Evolutionary conservation across 179 eudicot genomes (phyloP), one percentile per base, ranked within the genome.

Genomic region (Gypsophila paniculata): DNA sequence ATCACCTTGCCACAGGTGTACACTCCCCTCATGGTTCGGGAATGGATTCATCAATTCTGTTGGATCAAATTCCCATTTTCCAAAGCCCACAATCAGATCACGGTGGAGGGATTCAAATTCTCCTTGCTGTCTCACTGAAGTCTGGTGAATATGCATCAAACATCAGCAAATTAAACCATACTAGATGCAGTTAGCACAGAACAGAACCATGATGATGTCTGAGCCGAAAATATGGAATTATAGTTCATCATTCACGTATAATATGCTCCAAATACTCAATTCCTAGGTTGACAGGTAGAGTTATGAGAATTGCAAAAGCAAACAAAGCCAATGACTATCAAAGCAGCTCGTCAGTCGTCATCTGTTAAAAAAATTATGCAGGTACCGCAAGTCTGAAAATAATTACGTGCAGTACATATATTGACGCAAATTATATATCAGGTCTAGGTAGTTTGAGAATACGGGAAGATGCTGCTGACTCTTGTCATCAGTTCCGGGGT

Each of bases 1-100:
- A 62, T 80, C 84, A n/a, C 86, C 88, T 59, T 82, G 86, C 88
- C 88, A 85, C 5, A 85, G 73, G 72, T 85, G 88, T 46, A 85
- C 85, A 13, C 75, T 76, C 36, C 79, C 86, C 42, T 85, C 83
- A 4, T 72, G 72, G 76, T 78, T 78, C 10, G 79, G 81, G 68
- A 76, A 82, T 52, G 82, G 84, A 59, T 74, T 85, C 46, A 75
- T 70, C 26, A 85, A 69, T 71, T 85, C 85, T 21, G 79, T 82
- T 61, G 88, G 86, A 67, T 81, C 84, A 17, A 85, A 82, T 39
- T 85, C 88, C 85, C 85, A 85, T 36, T 62, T 85, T 4, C 88
- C 80, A 51, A 85, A 83, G 17, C 76, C 88, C 54, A 83, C 22
- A 15, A 68, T 80, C 75, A 85, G 66, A 70, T 85, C 88, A 14